Conservation (phyloP, 2,329 filamentous ascomycete species). For the Xylariaceae sp. region DNA sequence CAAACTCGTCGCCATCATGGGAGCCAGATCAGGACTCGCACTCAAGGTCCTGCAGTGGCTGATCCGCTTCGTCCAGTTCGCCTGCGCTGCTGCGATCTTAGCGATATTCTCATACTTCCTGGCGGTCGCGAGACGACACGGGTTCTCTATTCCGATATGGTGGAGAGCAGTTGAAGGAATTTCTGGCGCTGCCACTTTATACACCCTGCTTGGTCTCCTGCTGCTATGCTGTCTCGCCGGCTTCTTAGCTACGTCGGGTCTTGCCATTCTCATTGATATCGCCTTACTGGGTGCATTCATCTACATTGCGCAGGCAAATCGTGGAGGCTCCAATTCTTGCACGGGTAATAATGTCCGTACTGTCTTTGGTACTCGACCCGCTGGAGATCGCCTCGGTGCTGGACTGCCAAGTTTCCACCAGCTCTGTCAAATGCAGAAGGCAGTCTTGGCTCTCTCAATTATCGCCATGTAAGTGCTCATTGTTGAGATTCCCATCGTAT, state of each 20-base stretch:
- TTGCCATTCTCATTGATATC: conserved; percentile 72
- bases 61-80: conserved; percentile 69
- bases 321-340: conserved; percentile 63
- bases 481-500: not conserved
- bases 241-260: conserved; percentile 62
- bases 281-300: conserved; percentile 72
- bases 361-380: conserved; percentile 61
- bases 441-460: conserved; percentile 71
- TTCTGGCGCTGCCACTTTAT: conserved; percentile 67
- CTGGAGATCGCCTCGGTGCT: conserved; percentile 43
- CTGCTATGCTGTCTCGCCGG: conserved; percentile 77
- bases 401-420: conserved; percentile 43
- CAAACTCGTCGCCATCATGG: conserved; percentile 44
- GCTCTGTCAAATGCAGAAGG: conserved; percentile 72
- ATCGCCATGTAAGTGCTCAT: conserved; percentile 58
- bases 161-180: conserved; percentile 73
- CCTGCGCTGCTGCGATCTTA: conserved; percentile 67
- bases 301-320: conserved; percentile 72
- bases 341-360: conserved; percentile 50
- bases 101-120: conserved; percentile 83
- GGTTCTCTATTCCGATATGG: conserved; percentile 57
- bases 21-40: conserved; percentile 49
- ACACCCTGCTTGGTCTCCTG: conserved; percentile 65
- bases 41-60: conserved; percentile 66
- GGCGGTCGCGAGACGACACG: conserved; percentile 61